phyloP scores from a whole-genome alignment of 2,329 filamentous ascomycete species.

The Ascochyta clinopodiicola region DNA sequence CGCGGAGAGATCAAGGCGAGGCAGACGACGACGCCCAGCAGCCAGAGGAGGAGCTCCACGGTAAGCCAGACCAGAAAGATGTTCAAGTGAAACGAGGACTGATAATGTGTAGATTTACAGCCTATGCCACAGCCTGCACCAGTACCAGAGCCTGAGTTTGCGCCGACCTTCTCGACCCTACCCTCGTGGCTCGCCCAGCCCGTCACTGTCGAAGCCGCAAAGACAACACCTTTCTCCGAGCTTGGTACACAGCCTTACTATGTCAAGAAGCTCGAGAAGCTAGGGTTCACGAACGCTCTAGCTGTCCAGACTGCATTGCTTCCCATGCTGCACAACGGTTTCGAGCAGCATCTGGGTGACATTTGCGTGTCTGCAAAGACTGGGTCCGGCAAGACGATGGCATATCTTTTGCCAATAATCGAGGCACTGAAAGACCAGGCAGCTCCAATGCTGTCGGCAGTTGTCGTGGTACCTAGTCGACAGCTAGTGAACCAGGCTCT shows the following conservation, averaged over 20 bases:
- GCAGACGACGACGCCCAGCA: slow-evolving; percentile 45
- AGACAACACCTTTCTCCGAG: slow-evolving; percentile 66
- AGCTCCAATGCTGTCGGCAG: slow-evolving; percentile 72
- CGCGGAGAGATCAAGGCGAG: slow-evolving; percentile 23
- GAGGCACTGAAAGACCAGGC: slow-evolving; percentile 71
- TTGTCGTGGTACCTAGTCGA: slow-evolving; percentile 89
- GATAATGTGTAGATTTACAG: slow-evolving; percentile 63
- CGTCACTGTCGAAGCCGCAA: slow-evolving; percentile 68
- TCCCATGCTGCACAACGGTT: slow-evolving; percentile 75
- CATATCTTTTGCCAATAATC: slow-evolving; percentile 87
- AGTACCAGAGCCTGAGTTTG: slow-evolving; percentile 62
- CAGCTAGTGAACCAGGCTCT: slow-evolving; percentile 88
- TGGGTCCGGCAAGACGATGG: slow-evolving; percentile 92
- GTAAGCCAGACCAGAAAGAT: slow-evolving; percentile 20
- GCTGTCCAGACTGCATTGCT: slow-evolving; percentile 82
- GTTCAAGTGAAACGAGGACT: background rate
- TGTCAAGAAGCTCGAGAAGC: slow-evolving; percentile 68
- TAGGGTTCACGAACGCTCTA: slow-evolving; percentile 74
- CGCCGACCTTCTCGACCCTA: slow-evolving; percentile 76
- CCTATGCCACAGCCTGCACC: slow-evolving; percentile 81
- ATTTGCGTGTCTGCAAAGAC: slow-evolving; percentile 91
- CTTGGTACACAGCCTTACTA: slow-evolving; percentile 69
- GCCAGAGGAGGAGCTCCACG: slow-evolving; percentile 60
- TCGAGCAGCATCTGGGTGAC: slow-evolving; percentile 71
- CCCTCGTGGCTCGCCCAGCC: slow-evolving; percentile 83